A percentile compares a stretch with the other conserved stretches of the same genome.
phyloP scores from a whole-genome alignment of 495 filamentous ascomycete genomes.

The Emericellopsis terricola region DNA sequence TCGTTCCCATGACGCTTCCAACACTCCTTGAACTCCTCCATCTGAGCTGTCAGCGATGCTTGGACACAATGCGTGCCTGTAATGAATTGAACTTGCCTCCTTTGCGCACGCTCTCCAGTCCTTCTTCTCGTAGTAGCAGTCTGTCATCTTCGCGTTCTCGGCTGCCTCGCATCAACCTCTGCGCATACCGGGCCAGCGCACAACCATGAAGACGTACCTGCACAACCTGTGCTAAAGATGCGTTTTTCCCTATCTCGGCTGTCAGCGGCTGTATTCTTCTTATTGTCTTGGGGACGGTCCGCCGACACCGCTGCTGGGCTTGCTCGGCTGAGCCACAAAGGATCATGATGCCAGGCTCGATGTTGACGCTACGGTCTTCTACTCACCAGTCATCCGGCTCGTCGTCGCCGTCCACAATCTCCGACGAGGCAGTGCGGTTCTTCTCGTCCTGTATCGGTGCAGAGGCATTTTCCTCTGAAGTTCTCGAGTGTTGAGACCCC shows the following conservation, averaged over 20 bases:
- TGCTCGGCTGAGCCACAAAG: no score
- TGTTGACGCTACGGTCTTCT: no score
- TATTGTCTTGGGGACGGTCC: no score
- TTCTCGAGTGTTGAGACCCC: neutral
- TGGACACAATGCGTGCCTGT: neutral
- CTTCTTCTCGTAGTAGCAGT: conserved; percentile 92
- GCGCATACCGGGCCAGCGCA: neutral
- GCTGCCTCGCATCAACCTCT: conserved; percentile 25
- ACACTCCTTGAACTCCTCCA: conserved; percentile 81
- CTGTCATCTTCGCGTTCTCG: conserved; percentile 80
- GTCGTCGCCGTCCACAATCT: conserved; percentile 46
- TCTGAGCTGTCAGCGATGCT: conserved; percentile 29
- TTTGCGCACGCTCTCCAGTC: conserved; percentile 84
- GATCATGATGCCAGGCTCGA: no score
- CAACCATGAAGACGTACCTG: conserved; percentile 35
- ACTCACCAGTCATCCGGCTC: conserved; percentile 70
- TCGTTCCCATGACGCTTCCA: conserved; percentile 90
- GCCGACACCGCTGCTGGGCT: no score
- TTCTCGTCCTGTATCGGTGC: neutral
- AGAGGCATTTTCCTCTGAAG: neutral
- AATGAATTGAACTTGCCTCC: conserved; percentile 44
- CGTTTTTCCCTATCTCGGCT: conserved; percentile 51
- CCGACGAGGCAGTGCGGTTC: no score
- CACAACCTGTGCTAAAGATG: conserved; percentile 91
- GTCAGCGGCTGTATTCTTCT: conserved; percentile 1